Percentiles rank a stretch among this genome's conserved stretches.
phyloP scores from a whole-genome alignment of 108 stramenopile genomes.

The Parietichytrium sp. region DNA sequence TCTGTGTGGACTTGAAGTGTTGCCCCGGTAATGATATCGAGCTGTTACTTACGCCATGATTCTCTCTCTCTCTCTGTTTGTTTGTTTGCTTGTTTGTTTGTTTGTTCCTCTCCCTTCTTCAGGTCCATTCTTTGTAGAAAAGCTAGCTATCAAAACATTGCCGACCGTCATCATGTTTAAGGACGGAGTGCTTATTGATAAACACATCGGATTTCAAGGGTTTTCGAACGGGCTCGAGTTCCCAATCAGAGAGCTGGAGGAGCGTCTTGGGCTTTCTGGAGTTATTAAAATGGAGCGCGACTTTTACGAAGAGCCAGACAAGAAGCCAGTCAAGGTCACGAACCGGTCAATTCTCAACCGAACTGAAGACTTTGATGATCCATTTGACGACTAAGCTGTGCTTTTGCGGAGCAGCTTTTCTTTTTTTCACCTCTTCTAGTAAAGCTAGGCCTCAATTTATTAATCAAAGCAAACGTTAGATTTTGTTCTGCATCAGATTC shows the following conservation, averaged over 20 bases:
- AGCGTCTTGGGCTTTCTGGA: conserved; percentile 9
- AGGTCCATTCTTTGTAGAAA: conserved; percentile 92
- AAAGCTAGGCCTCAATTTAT: too few relatives aligned
- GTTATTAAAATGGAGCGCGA: conserved; percentile 31
- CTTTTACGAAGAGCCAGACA: not conserved
- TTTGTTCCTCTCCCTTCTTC: too few relatives aligned
- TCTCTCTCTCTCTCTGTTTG: too few relatives aligned
- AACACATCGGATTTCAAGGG: conserved; percentile 55
- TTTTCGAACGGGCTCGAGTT: conserved; percentile 30
- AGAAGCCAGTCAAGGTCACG: not conserved
- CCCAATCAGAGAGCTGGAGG: conserved; percentile 6
- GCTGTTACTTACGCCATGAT: too few relatives aligned
- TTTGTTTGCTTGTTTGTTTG: too few relatives aligned
- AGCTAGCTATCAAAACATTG: conserved; percentile 72
- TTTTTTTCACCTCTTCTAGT: too few relatives aligned
- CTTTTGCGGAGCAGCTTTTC: too few relatives aligned
- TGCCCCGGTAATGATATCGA: too few relatives aligned
- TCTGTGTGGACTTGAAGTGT: too few relatives aligned
- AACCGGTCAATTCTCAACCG: not conserved
- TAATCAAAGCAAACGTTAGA: too few relatives aligned
- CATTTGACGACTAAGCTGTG: conserved; percentile 31
- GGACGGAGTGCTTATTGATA: conserved; percentile 65
- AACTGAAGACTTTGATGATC: conserved; percentile 25
- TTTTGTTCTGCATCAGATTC: too few relatives aligned
- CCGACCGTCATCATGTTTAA: conserved; percentile 76